Percentiles rank a stretch among this genome's conserved stretches.
These are phyloP conservation scores for Rhexocercosporidium sp. DNA, from an alignment of 2,329 filamentous ascomycete species.

Conservation along the genomic window DNA sequence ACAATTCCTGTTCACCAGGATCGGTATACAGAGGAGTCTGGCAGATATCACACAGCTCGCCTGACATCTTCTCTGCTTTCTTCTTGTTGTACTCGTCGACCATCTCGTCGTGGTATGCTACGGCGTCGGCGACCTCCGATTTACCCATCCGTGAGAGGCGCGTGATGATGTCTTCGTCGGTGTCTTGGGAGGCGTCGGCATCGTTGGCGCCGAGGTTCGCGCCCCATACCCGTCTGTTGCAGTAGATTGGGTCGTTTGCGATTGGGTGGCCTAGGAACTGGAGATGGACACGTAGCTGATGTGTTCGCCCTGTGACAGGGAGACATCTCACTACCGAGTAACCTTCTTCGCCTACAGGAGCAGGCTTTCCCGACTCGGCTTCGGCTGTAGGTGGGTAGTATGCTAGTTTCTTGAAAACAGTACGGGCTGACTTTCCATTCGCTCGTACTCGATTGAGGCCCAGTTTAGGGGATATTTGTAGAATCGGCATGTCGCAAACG, in stretches of 20 bases:
- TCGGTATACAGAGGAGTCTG: slow-evolving; percentile 91
- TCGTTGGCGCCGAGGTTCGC: slow-evolving; percentile 73
- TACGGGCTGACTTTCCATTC: slow-evolving; percentile 86
- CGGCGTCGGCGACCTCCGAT: slow-evolving; percentile 86
- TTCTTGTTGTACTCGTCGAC: slow-evolving; percentile 87
- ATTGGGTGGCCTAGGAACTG: slow-evolving; percentile 96
- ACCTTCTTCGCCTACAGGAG: slow-evolving; percentile 65
- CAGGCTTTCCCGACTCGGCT: slow-evolving; percentile 37
- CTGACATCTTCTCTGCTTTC: slow-evolving; percentile 93
- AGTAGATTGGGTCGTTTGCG: slow-evolving; percentile 96
- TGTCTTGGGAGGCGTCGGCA: slow-evolving; percentile 68
- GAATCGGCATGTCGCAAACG: slow-evolving; percentile 90
- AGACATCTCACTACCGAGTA: slow-evolving; percentile 96
- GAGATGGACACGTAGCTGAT: slow-evolving; percentile 92
- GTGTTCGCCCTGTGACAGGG: slow-evolving; percentile 90
- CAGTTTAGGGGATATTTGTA: slow-evolving; percentile 93
- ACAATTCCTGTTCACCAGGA: slow-evolving; percentile 86
- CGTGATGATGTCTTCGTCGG: slow-evolving; percentile 89
- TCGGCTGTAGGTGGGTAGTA: slow-evolving; percentile 72
- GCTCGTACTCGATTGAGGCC: slow-evolving; percentile 94
- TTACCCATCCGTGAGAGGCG: slow-evolving; percentile 91
- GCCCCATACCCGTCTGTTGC: slow-evolving; percentile 91
- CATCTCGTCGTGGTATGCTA: slow-evolving; percentile 93
- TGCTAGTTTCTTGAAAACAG: slow-evolving; percentile 89
- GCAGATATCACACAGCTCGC: slow-evolving; percentile 79